Conservation (phyloP, 495 filamentous ascomycete genomes). For the Ascobolus immersus region DNA sequence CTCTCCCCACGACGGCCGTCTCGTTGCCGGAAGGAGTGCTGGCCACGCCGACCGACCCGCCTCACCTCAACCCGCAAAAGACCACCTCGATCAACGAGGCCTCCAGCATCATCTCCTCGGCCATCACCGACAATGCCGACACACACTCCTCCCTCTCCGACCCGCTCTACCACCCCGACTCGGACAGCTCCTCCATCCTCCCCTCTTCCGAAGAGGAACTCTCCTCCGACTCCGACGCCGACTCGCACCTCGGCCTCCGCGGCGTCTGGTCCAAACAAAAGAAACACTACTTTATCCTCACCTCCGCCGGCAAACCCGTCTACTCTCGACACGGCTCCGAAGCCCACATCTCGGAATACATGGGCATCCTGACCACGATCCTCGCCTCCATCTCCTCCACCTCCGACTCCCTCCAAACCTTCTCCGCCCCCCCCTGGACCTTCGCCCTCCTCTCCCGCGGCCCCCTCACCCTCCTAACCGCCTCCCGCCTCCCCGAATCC, state of each 20-base stretch:
- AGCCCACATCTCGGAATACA: conserved; percentile 64
- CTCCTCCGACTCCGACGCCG: too few species aligned
- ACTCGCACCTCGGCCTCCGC: too few species aligned
- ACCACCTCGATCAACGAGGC: too few species aligned
- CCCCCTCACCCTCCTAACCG: conserved; percentile 75
- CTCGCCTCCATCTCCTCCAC: conserved; percentile 83
- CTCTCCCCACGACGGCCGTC: conserved; percentile 15
- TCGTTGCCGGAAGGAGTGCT: conserved; percentile 15
- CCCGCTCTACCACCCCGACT: conserved; percentile 9
- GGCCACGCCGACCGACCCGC: too few species aligned
- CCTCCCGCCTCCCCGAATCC: conserved; percentile 74
- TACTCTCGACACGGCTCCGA: conserved; percentile 86
- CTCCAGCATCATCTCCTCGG: too few species aligned
- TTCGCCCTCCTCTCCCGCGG: conserved; percentile 63
- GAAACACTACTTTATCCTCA: conserved; percentile 92
- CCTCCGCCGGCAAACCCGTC: conserved; percentile 92
- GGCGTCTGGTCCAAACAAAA: too few species aligned
- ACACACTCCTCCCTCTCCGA: too few species aligned
- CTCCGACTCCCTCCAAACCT: conserved; percentile 45
- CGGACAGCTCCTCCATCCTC: conserved; percentile 38
- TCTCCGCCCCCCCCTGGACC: too few species aligned
- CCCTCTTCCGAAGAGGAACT: too few species aligned
- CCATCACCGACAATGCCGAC: too few species aligned
- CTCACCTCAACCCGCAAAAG: too few species aligned
- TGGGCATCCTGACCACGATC: conserved; percentile 85